Conservation (phyloP, 2,329 filamentous ascomycete species). For the Epichloe scottii region DNA sequence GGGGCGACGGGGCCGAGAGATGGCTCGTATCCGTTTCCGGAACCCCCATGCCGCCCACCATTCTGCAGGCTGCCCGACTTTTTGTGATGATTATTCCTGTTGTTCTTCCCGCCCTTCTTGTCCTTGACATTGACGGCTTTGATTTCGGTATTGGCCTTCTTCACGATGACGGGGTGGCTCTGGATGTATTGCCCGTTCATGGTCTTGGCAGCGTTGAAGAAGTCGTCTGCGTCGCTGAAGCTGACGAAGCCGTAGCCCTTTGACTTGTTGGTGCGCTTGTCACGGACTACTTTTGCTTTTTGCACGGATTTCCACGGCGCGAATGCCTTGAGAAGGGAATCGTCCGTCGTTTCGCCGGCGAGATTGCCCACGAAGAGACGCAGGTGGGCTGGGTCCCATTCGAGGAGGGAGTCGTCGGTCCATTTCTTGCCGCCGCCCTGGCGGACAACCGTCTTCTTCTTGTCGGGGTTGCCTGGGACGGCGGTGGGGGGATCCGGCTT, state of each 20-base stretch:
- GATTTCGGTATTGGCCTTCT: constrained; percentile 85
- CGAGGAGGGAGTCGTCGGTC: constrained; percentile 77
- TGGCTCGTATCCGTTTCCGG: constrained; percentile 32
- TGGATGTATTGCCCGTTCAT: constrained; percentile 99
- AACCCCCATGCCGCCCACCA: constrained; percentile 16
- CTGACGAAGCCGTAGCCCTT: constrained; percentile 95
- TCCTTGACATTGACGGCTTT: constrained; percentile 60
- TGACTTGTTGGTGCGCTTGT: constrained; percentile 92
- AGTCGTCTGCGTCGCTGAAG: constrained; percentile 90
- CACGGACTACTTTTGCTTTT: constrained; percentile 85
- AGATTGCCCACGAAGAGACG: constrained; percentile 94
- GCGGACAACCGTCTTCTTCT: constrained; percentile 77
- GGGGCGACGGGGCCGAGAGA: constrained; percentile 35
- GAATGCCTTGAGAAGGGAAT: constrained; percentile 89
- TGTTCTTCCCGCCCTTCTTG: constrained; percentile 28
- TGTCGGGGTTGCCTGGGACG: constrained; percentile 39
- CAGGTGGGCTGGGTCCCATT: constrained; percentile 93
- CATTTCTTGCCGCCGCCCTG: constrained; percentile 85
- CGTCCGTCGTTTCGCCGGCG: constrained; percentile 93
- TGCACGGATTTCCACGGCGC: constrained; percentile 75
- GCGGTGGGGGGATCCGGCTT: constrained; percentile 25
- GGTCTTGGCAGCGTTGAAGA: constrained; percentile 90
- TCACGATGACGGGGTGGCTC: constrained; percentile 80
- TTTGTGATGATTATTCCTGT: constrained; percentile 19
- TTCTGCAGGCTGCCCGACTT: neutral